phyloP scores from a whole-genome alignment of 352 stramenopile species.

The Globisporangium sylvaticum region DNA sequence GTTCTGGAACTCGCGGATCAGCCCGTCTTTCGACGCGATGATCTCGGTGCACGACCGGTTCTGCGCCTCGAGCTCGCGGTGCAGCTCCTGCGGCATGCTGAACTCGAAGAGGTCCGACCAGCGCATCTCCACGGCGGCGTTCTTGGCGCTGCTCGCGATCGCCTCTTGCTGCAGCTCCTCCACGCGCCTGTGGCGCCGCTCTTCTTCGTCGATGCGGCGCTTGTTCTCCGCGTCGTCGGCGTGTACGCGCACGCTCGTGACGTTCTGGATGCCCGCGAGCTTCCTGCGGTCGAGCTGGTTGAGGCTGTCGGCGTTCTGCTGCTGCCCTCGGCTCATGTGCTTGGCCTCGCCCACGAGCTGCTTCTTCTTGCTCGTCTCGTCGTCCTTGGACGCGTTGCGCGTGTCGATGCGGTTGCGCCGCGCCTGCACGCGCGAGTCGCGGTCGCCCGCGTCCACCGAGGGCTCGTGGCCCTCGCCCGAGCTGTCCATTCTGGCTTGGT shows the following conservation, averaged over 20 bases:
- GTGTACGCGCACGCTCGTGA: slow-evolving; percentile 89
- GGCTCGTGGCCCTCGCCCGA: slow-evolving; percentile 33
- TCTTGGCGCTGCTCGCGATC: slow-evolving; percentile 85
- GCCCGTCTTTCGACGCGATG: slow-evolving; percentile 84
- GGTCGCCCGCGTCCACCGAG: slow-evolving; percentile 37
- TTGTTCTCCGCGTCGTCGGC: slow-evolving; percentile 89
- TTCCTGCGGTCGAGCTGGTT: slow-evolving; percentile 77
- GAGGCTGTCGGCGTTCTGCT: slow-evolving; percentile 74
- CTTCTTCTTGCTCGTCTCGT: slow-evolving; percentile 74
- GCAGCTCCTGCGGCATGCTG: slow-evolving; percentile 92
- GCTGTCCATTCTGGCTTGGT: slow-evolving; percentile 18
- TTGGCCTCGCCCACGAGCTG: slow-evolving; percentile 56
- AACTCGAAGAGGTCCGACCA: slow-evolving; percentile 90
- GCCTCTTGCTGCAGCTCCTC: slow-evolving; percentile 90
- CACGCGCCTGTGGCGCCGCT: slow-evolving; percentile 79
- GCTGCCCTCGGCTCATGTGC: slow-evolving; percentile 62
- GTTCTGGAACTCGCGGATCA: slow-evolving; percentile 88
- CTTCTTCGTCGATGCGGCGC: slow-evolving; percentile 89
- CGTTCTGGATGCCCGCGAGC: slow-evolving; percentile 78
- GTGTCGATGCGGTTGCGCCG: slow-evolving; percentile 70
- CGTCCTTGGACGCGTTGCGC: slow-evolving; percentile 74
- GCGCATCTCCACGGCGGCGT: slow-evolving; percentile 92
- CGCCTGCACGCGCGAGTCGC: slow-evolving; percentile 57
- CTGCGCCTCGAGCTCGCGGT: slow-evolving; percentile 87
- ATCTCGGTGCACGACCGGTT: slow-evolving; percentile 87